Base-by-base conservation (phyloP, 176 grass and related monocot genomes). In the Avena eriantha region DNA sequence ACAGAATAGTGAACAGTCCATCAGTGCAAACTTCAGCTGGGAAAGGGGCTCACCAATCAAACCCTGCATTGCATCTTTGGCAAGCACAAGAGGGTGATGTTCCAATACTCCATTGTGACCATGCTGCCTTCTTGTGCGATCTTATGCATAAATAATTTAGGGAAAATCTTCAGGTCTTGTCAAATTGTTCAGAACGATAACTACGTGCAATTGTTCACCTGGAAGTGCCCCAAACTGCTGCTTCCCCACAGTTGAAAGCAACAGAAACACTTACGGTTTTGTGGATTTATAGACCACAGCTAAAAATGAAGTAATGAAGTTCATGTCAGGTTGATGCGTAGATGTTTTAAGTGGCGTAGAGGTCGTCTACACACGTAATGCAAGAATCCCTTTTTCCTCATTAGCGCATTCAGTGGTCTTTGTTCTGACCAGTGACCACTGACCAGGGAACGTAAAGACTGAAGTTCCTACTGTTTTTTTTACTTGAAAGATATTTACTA, bases 211-310 rank as follows among this genome's bases (percentile, higher is more conserved):
- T 22, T n/a, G 66, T 31, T 69, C 48, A 6, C 11, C 43, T 48
- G 43, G 2, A 73, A 73, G 23, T 7, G 45, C 2, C 45, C 1
- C n/a, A 16, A 79, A 53, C 1, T n/a, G n/a, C 17, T 31, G 33
- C 41, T 77, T 86, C 18, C 34, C 33, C 19, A 79, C 9, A 48
- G 46, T 34, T 55, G 19, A 66, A 78, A 83, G 72, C n/a, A 21
- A 79, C 17, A 35, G 46, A 61, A 69, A 41, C 39, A 39, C 36
- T 39, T 39, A 39, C 29, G 29, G 29, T 45, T 73, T 76, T 66
- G 2, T 68, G 50, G 83, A 58, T 76, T 67, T 24, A 73, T 5
- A 73, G 3, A 4, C 18, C 21, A 81, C 60, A 82, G 43, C 29
- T 67, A 67, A 35, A 69, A 35, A 39, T 2, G 3, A 59, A 85